A percentile compares a stretch with the other conserved stretches of the same genome.
Evolutionary conservation across 1,284 basidiomycete genomes (phyloP).

Genomic region (Hemileia vastatrix): DNA sequence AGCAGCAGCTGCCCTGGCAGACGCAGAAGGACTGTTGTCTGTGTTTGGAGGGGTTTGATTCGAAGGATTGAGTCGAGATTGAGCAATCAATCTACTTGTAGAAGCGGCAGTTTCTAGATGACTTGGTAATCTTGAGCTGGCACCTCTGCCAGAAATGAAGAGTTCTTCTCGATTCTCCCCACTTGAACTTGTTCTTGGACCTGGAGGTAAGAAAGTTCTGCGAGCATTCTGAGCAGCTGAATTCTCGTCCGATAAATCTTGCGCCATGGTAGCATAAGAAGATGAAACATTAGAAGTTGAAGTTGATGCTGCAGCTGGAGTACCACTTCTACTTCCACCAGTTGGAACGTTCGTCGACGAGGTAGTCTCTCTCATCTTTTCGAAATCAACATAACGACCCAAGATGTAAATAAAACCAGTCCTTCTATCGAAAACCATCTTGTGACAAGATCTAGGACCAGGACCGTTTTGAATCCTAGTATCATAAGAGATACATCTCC

Average conservation of each 20-base stretch:
- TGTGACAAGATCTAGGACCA: constrained; percentile 63
- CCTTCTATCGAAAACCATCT: constrained; percentile 66
- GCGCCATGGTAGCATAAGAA: background rate
- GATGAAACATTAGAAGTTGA: background rate
- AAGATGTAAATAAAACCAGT: constrained; percentile 61
- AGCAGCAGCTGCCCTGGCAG: background rate
- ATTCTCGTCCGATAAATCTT: background rate
- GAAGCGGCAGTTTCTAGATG: too few relatives aligned
- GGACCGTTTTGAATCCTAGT: constrained; percentile 57
- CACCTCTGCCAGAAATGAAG: too few relatives aligned
- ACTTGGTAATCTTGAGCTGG: too few relatives aligned
- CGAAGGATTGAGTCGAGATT: too few relatives aligned
- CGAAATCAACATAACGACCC: constrained; percentile 36
- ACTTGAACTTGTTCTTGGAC: background rate
- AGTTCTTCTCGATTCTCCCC: background rate
- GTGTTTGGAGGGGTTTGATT: too few relatives aligned
- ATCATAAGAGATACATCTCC: constrained; percentile 55
- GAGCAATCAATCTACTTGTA: too few relatives aligned
- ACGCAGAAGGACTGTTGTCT: too few relatives aligned
- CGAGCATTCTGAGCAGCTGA: background rate
- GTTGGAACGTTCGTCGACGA: constrained; percentile 19
- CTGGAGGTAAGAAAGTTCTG: background rate
- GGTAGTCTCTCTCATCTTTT: background rate
- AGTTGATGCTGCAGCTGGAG: background rate
- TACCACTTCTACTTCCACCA: constrained; percentile 25